Evolutionary conservation across 2,329 filamentous ascomycete genomes (phyloP).

Genomic region (Atkinsonella texensis): DNA sequence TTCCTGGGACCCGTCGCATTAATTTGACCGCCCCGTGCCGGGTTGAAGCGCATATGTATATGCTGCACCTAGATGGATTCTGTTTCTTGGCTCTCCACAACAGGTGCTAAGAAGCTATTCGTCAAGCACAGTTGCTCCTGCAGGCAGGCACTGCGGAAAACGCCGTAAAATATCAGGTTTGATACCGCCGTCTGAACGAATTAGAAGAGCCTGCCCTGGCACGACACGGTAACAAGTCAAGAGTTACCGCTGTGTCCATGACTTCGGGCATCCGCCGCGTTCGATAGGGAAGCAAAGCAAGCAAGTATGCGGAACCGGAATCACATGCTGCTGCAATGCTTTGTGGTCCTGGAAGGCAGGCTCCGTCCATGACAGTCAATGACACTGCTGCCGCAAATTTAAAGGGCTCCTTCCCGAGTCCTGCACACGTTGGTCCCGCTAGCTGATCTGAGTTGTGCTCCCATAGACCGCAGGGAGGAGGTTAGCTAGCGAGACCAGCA

Average conservation of each 20-base stretch:
- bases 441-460: no score
- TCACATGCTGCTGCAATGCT: not conserved
- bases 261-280: not conserved
- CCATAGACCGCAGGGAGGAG: not conserved
- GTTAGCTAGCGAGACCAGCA: not conserved
- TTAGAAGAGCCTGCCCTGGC: not conserved
- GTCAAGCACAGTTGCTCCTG: not conserved
- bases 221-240: not conserved
- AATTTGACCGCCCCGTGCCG: no score
- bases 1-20: no score
- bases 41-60: no score
- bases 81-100: not conserved
- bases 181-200: not conserved
- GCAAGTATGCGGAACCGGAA: not conserved
- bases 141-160: not conserved
- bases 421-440: not conserved
- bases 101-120: not conserved
- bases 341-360: not conserved
- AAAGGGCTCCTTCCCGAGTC: not conserved
- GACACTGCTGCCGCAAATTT: not conserved
- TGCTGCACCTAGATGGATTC: no score
- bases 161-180: not conserved
- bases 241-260: not conserved
- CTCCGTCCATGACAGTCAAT: not conserved
- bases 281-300: not conserved